Percentiles rank a stretch among this genome's conserved stretches.
Evolutionary conservation across 768 basidiomycete species (phyloP).

Genomic region (Termitomyces sp.): DNA sequence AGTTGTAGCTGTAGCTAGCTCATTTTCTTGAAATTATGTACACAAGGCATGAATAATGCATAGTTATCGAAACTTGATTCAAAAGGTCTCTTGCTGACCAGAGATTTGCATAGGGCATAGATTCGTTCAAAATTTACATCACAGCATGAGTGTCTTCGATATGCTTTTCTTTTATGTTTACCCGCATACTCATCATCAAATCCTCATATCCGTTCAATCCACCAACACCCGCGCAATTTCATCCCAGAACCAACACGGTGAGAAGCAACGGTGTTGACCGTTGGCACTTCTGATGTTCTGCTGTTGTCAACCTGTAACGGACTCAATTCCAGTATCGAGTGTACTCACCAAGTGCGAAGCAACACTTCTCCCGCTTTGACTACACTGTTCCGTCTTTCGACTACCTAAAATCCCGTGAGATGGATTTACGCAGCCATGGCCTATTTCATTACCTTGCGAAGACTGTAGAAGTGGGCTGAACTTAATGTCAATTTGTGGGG

Average conservation of each 20-base stretch:
- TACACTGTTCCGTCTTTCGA: neutral
- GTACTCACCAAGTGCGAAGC: neutral
- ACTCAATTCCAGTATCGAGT: neutral
- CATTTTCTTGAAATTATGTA: too few species aligned
- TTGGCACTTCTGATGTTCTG: neutral
- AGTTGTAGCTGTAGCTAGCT: conserved; percentile 5
- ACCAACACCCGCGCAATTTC: neutral
- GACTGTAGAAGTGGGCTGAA: neutral
- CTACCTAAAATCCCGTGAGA: neutral
- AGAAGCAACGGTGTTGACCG: neutral
- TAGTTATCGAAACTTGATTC: neutral
- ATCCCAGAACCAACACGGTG: neutral
- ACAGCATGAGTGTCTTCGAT: neutral
- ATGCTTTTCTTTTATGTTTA: conserved; percentile 2
- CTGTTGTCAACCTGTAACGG: neutral
- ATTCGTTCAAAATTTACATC: conserved; percentile 7
- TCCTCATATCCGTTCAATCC: conserved; percentile 2
- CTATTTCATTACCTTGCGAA: neutral
- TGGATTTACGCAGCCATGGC: neutral
- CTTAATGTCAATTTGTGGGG: neutral
- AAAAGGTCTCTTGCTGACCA: neutral
- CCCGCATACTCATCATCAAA: conserved; percentile 7
- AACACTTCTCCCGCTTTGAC: neutral
- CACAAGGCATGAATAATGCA: too few species aligned
- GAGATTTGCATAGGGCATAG: neutral